These are phyloP conservation scores for Hypoxylon sp. DNA, from an alignment of 2,329 filamentous ascomycete species.

Conservation along the genomic window DNA sequence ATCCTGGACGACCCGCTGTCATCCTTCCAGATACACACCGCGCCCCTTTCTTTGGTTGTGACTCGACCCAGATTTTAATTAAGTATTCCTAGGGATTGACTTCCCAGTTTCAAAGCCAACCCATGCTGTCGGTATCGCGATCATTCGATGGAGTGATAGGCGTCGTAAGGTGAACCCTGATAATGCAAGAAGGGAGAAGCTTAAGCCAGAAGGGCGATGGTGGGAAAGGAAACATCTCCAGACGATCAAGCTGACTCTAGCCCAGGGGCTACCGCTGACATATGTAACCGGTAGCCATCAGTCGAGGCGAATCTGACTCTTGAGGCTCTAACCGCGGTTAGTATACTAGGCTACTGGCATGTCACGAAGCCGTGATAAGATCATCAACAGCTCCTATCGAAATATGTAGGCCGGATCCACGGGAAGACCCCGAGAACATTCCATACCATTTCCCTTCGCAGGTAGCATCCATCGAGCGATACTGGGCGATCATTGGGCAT, in stretches of 20 bases:
- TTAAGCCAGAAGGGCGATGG: constrained; percentile 9
- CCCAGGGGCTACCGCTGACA: background rate
- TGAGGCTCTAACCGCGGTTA: no score
- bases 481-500: constrained; percentile 29
- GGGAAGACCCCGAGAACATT: constrained; percentile 32
- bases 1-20: background rate
- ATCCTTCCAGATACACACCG: constrained; percentile 19
- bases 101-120: constrained; percentile 29
- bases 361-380: background rate
- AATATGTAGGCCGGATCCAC: constrained; percentile 26
- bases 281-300: background rate
- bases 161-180: constrained; percentile 20
- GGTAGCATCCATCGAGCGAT: constrained; percentile 28
- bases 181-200: constrained; percentile 5
- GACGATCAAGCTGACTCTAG: no score
- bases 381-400: background rate
- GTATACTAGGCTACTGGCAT: background rate
- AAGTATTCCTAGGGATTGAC: constrained; percentile 10
- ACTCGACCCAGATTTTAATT: constrained; percentile 10
- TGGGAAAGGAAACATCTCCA: constrained; percentile 11
- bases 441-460: constrained; percentile 25
- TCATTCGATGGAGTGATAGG: constrained; percentile 26
- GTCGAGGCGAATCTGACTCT: background rate
- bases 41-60: constrained; percentile 5
- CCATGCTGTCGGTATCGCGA: constrained; percentile 35